Percentiles rank a stretch among this genome's conserved stretches.
Conservation (phyloP, 192 early-diverging fungal genomes). For the Coemansia sp. region DNA sequence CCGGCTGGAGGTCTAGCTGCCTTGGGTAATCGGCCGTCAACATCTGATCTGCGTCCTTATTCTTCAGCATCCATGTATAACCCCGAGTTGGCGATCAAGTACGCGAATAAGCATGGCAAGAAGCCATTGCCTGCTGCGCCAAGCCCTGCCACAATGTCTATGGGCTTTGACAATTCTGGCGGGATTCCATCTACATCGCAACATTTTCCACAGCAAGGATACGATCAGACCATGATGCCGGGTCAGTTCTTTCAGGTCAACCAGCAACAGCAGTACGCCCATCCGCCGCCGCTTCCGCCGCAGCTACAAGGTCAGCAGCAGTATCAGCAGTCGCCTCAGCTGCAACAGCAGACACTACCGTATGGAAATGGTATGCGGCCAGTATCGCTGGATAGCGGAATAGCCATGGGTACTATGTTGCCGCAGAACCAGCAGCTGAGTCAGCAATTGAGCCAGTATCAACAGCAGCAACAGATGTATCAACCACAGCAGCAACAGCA, state of each 20-base stretch:
- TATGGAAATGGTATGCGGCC: constrained; percentile 19
- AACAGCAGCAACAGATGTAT: not conserved
- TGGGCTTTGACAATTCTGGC: constrained; percentile 7
- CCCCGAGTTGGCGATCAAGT: constrained; percentile 47
- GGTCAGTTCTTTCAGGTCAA: constrained; percentile 27
- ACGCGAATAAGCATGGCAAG: constrained; percentile 52
- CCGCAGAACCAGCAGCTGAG: constrained; percentile 11
- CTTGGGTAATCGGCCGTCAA: constrained; percentile 33
- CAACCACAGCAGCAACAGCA: constrained; percentile 13
- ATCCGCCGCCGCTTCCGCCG: not conserved
- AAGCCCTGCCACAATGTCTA: not conserved
- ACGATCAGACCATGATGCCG: constrained; percentile 49
- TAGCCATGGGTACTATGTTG: constrained; percentile 6
- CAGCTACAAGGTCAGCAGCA: constrained; percentile 12
- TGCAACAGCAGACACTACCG: constrained; percentile 11
- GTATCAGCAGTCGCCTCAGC: not conserved
- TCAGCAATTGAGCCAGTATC: constrained; percentile 15
- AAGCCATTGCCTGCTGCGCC: constrained; percentile 50
- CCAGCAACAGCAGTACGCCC: constrained; percentile 20
- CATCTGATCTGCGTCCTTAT: constrained; percentile 52
- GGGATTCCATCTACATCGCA: not conserved
- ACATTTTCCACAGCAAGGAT: constrained; percentile 9
- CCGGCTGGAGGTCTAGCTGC: constrained; percentile 1
- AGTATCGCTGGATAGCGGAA: not conserved
- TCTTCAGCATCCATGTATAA: constrained; percentile 54